Evolutionary conservation across 2,329 filamentous ascomycete genomes (phyloP).

Genomic region (Zopfia rhizophila): DNA sequence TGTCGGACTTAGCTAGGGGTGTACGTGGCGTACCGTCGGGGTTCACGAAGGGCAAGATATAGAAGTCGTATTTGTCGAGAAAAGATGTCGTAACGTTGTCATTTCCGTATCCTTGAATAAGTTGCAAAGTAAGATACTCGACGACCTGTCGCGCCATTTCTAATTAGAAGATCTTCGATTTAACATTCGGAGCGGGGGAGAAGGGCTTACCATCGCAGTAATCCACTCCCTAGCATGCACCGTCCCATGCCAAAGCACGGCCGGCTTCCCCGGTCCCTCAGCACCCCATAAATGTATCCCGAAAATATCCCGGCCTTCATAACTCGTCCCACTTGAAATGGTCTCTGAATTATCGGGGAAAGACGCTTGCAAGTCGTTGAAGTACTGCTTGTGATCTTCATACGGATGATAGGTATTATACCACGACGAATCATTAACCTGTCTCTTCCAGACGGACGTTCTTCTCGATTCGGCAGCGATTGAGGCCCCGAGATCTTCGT

Average conservation of each 20-base stretch:
- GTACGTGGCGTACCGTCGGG: constrained; percentile 56
- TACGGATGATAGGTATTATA: constrained; percentile 47
- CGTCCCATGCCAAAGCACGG: constrained; percentile 43
- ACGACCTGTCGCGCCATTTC: constrained; percentile 34
- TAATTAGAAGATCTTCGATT: constrained; percentile 17
- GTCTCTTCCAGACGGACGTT: constrained; percentile 54
- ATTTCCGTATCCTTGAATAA: constrained; percentile 59
- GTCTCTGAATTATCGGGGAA: constrained; percentile 42
- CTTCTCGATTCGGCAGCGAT: constrained; percentile 53
- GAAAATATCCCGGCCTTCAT: constrained; percentile 42
- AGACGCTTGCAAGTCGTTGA: constrained; percentile 38
- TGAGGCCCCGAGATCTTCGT: constrained; percentile 56
- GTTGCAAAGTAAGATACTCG: constrained; percentile 64
- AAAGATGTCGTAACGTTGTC: constrained; percentile 53
- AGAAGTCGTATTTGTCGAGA: constrained; percentile 69
- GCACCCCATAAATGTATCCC: constrained; percentile 46
- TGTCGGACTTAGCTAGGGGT: too few relatives aligned
- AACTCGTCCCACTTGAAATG: constrained; percentile 41
- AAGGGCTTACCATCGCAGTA: constrained; percentile 58
- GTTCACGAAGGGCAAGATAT: constrained; percentile 51
- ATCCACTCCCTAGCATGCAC: constrained; percentile 64
- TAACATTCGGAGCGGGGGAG: not conserved
- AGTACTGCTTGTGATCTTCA: constrained; percentile 42
- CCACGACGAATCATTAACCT: constrained; percentile 33
- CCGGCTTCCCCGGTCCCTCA: constrained; percentile 44